Evolutionary conservation across 164 flowering plant species (phyloP), one percentile per base, ranked within the genome.

Genomic region (Kalanchoe fedtschenkoi): DNA sequence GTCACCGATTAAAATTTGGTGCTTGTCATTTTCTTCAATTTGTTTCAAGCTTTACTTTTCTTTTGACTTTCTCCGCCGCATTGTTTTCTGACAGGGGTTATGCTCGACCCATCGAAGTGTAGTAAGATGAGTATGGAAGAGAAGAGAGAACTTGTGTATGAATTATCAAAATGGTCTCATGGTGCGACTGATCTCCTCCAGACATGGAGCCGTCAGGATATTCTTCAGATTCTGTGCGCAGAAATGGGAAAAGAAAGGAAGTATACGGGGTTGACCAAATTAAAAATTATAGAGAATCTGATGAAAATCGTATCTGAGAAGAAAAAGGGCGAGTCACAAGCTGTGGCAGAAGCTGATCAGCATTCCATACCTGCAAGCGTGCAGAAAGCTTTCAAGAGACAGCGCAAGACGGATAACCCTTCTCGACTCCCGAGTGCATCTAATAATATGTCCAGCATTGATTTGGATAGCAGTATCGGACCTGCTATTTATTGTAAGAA

Each of bases 211-310:
- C 88, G 95, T 33, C 86, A 83, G 61, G 99, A 93, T 63, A 85
- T 93, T 77, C 54, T 93, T 26, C 79, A 86, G 71, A 78, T 93
- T 59, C 78, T 90, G 19, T 90, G 99, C 75, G 86, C 82, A 41
- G 97, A 88, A 73, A 78, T 83, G 82, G 99, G 99, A 59, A 90
- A 90, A 70, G 99, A 93, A 65, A 79, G 99, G 68, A 93, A 93
- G 69, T 93, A 83, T 60, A 87, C 96, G 6, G 97, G 97, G 58
- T 72, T 85, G 77, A 82, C 97, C 21, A 93, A 93, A 74, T 42
- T 71, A 19, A 83, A 77, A 80, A 80, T 93, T 61, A 93, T 93
- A 43, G 96, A 90, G 46, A 78, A 79, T 34, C 97, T 93, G 66
- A 71, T 90, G 47, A 81, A 72, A 69, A 57, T 87, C 57, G 81